Conservation (phyloP, 2,329 filamentous ascomycete species). For the Cucurbitaria berberidis region DNA sequence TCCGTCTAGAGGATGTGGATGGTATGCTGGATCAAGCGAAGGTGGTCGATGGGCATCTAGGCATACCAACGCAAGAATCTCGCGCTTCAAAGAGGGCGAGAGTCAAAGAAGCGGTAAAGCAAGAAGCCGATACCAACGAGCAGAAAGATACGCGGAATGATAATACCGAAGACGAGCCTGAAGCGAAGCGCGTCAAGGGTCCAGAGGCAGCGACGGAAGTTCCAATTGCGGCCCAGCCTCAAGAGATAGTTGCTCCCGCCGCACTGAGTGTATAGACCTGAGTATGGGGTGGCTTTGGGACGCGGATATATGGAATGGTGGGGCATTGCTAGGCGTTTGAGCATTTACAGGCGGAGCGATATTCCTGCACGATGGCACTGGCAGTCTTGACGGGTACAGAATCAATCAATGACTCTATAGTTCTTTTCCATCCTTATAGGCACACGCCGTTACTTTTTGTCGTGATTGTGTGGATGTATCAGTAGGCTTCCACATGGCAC, state of each 20-base stretch:
- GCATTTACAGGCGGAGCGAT: constrained; percentile 26
- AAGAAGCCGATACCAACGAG: constrained; percentile 15
- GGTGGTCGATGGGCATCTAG: constrained; percentile 68
- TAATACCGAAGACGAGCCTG: constrained; percentile 19
- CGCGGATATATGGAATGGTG: neutral
- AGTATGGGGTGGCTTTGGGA: too few relatives aligned
- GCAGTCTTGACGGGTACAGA: too few relatives aligned
- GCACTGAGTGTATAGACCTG: constrained; percentile 25
- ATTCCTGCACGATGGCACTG: too few relatives aligned
- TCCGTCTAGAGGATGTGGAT: constrained; percentile 70
- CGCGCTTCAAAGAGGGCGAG: constrained; percentile 55
- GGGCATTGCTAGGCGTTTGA: constrained; percentile 20
- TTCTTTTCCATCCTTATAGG: too few relatives aligned
- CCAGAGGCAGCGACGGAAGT: constrained; percentile 20
- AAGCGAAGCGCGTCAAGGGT: constrained; percentile 37
- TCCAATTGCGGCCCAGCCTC: constrained; percentile 8
- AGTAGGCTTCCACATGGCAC: too few relatives aligned
- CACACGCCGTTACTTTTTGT: too few relatives aligned
- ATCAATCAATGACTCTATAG: too few relatives aligned
- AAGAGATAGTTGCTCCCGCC: constrained; percentile 24
- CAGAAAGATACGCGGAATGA: constrained; percentile 29
- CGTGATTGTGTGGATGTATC: too few relatives aligned
- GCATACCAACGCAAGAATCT: constrained; percentile 61
- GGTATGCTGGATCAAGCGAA: constrained; percentile 68
- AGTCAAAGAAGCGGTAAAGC: constrained; percentile 32